phyloP scores from a whole-genome alignment of 305 asterid species.

The Nicotiana rustica region DNA sequence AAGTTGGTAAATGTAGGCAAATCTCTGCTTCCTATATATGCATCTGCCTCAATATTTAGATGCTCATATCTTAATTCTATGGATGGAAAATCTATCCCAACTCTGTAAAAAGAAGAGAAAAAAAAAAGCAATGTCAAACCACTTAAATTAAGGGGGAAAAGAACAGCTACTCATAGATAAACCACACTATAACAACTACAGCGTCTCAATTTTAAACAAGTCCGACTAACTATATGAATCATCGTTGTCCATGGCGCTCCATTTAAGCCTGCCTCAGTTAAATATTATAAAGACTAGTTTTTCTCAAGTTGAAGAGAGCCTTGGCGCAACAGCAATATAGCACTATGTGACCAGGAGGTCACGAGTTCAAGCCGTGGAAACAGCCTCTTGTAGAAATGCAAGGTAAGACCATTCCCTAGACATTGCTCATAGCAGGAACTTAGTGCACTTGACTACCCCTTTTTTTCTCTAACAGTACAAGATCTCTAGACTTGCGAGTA shows the following conservation, averaged over 20 bases:
- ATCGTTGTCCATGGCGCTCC: background rate
- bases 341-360: no score
- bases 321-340: no score
- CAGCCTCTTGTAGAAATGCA: no score
- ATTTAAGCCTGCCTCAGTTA: background rate
- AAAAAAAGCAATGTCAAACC: background rate
- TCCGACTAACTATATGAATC: background rate
- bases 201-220: background rate
- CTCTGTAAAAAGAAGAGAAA: constrained; percentile 47
- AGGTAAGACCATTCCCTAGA: no score
- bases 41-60: constrained; percentile 58
- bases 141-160: background rate
- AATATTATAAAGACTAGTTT: background rate
- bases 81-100: constrained; percentile 63
- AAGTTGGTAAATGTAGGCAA: constrained; percentile 63
- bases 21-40: constrained; percentile 59
- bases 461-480: background rate
- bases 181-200: background rate
- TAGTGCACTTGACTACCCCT: no score
- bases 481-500: background rate
- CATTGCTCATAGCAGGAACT: no score
- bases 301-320: no score
- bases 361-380: no score
- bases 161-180: background rate
- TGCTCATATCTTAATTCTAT: constrained; percentile 67